Evolutionary conservation across 495 filamentous ascomycete genomes (phyloP).

Genomic region (Xylaria bambusicola): DNA sequence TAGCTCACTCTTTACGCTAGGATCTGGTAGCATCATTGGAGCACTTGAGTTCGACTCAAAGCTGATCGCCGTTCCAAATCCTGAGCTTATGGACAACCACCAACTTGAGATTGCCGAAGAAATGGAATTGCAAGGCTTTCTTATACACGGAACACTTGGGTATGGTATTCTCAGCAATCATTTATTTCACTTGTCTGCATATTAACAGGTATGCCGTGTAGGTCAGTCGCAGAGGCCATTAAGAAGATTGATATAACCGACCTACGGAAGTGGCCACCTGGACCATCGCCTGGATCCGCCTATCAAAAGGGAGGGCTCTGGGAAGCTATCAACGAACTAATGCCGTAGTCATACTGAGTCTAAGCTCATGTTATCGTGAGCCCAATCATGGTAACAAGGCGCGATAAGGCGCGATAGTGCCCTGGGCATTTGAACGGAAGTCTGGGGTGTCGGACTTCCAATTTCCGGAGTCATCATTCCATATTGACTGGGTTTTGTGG

Average conservation of each 20-base stretch:
- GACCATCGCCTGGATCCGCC: slow-evolving; percentile 20
- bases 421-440: neutral
- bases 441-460: neutral
- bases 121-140: slow-evolving; percentile 67
- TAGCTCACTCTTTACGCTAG: slow-evolving; percentile 43
- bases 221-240: slow-evolving; percentile 35
- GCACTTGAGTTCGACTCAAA: slow-evolving; percentile 66
- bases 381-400: neutral
- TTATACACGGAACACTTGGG: slow-evolving; percentile 66
- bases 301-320: slow-evolving; percentile 31
- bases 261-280: slow-evolving; percentile 28
- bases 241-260: slow-evolving; percentile 15
- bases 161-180: no score
- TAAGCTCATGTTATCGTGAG: neutral
- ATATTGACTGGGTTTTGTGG: neutral
- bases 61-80: slow-evolving; percentile 85
- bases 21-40: slow-evolving; percentile 86
- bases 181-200: neutral
- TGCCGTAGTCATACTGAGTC: slow-evolving; percentile 16
- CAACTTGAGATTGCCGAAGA: slow-evolving; percentile 82
- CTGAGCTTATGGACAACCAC: slow-evolving; percentile 82
- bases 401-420: neutral
- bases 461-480: neutral
- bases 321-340: slow-evolving; percentile 25
- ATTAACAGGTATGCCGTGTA: slow-evolving; percentile 12